phyloP scores from a whole-genome alignment of 306 rosid species.

The Castanea crenata region DNA sequence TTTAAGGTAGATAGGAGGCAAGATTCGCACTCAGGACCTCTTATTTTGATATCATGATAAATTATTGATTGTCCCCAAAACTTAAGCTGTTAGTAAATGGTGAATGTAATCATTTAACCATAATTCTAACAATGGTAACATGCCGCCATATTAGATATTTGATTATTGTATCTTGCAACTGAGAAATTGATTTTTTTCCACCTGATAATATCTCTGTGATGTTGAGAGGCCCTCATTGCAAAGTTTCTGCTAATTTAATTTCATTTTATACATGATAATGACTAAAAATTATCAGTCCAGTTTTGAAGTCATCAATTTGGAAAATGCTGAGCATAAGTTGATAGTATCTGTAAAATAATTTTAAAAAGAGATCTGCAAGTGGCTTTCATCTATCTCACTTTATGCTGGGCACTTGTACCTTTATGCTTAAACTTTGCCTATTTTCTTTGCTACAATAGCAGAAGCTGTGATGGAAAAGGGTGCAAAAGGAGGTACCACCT shows the following conservation, averaged over 20 bases:
- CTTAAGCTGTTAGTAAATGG: too few relatives aligned
- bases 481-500: conserved; percentile 38
- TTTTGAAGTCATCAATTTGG: neutral
- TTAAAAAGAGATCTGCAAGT: neutral
- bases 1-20: too few relatives aligned
- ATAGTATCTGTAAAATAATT: neutral
- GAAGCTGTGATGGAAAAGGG: conserved; percentile 37
- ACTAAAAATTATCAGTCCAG: neutral
- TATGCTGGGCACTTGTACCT: neutral
- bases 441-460: conserved; percentile 19
- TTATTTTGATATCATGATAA: too few relatives aligned
- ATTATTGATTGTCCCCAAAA: too few relatives aligned
- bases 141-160: too few relatives aligned
- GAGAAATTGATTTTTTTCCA: neutral
- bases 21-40: too few relatives aligned
- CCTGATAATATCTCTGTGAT: neutral
- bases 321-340: neutral
- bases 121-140: too few relatives aligned
- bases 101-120: too few relatives aligned
- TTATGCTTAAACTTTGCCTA: neutral
- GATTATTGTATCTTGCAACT: too few relatives aligned
- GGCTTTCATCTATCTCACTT: neutral
- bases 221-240: neutral
- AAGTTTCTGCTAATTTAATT: neutral
- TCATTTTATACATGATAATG: neutral